Percentiles rank a stretch among this genome's conserved stretches.
Evolutionary conservation across 2,329 filamentous ascomycete species (phyloP).

Genomic region (Paecilomyces variotii): DNA sequence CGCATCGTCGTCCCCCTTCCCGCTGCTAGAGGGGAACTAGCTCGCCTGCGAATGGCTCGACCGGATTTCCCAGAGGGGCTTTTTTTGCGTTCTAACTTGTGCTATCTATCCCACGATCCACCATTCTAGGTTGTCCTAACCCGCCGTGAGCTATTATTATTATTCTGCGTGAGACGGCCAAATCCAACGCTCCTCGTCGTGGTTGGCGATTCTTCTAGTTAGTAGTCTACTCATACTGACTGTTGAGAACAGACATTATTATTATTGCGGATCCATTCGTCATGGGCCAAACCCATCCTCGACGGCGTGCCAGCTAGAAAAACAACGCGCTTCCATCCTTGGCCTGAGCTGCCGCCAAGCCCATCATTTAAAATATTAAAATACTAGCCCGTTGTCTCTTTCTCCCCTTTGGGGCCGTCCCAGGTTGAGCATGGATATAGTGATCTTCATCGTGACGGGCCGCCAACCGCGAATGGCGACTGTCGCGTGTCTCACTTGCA

Average conservation of each 20-base stretch:
- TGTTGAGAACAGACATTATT: too few relatives aligned
- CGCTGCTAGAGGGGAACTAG: not conserved
- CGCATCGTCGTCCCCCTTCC: not conserved
- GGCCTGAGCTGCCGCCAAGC: not conserved
- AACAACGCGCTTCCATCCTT: not conserved
- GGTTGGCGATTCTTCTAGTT: not conserved
- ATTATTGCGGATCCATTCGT: not conserved
- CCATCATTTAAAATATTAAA: not conserved
- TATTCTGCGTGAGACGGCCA: too few relatives aligned
- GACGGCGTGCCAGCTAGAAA: not conserved
- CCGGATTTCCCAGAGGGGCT: not conserved
- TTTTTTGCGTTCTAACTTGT: not conserved
- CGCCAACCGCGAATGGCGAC: not conserved
- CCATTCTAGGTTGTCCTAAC: too few relatives aligned
- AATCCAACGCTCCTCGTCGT: not conserved
- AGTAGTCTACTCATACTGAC: too few relatives aligned
- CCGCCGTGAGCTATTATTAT: too few relatives aligned
- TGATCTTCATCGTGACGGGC: not conserved
- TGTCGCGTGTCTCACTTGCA: not conserved
- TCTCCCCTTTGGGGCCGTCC: not conserved
- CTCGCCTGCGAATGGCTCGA: not conserved
- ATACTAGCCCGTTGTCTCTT: not conserved
- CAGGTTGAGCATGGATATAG: not conserved
- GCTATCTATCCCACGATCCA: not conserved
- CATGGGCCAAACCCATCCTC: not conserved